A percentile compares a stretch with the other conserved stretches of the same genome.
phyloP scores from a whole-genome alignment of 306 rosid species.

The Canavalia gladiata region DNA sequence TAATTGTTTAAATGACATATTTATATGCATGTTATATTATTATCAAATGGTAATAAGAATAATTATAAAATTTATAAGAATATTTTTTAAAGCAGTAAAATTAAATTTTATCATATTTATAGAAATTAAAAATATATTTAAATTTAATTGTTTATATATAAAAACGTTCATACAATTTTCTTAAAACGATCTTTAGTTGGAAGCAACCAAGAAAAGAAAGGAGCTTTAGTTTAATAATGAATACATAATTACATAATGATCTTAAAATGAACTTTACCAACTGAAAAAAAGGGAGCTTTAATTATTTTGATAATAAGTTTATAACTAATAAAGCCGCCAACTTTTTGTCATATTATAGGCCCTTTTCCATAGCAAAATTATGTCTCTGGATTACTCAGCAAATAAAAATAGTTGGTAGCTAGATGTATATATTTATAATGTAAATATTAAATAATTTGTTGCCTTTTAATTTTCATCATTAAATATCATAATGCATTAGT shows the following conservation, averaged over 20 bases:
- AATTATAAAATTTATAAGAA: no score
- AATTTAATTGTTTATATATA: no score
- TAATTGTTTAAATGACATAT: no score
- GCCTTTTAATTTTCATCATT: slow-evolving; percentile 6
- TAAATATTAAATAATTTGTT: neutral
- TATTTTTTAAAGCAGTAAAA: no score
- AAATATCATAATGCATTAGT: slow-evolving; percentile 28
- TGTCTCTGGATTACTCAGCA: neutral
- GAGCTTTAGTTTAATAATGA: neutral
- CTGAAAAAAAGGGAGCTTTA: neutral
- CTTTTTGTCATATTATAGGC: slow-evolving; percentile 16
- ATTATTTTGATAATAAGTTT: neutral
- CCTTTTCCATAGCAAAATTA: neutral
- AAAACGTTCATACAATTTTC: neutral
- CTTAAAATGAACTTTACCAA: neutral
- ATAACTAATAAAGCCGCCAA: neutral
- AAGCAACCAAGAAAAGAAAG: neutral
- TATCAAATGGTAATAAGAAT: no score
- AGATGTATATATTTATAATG: neutral
- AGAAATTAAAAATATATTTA: no score
- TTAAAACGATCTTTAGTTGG: neutral
- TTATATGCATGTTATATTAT: no score
- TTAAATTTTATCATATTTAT: no score
- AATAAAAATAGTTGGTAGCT: slow-evolving; percentile 14
- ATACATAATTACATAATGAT: no score